These are phyloP conservation scores for Daldinia sp. DNA, from an alignment of 2,329 filamentous ascomycete species.

Conservation along the genomic window DNA sequence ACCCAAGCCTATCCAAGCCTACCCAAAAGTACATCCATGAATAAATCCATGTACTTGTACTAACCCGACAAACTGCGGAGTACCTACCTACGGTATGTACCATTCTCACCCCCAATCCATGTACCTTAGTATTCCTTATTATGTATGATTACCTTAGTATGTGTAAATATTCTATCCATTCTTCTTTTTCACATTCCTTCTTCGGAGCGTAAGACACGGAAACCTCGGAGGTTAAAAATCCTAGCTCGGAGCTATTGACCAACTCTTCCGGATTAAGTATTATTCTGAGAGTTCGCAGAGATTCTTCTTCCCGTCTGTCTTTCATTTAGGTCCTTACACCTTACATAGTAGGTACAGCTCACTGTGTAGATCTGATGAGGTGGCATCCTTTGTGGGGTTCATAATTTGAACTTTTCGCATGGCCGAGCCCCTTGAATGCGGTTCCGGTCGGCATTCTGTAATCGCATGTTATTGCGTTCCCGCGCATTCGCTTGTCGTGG, in stretches of 20 bases:
- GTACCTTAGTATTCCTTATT: neutral
- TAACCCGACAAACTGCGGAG: conserved; percentile 2
- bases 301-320: neutral
- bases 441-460: conserved; percentile 38
- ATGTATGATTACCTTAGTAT: neutral
- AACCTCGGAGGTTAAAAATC: conserved; percentile 31
- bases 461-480: conserved; percentile 31
- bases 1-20: neutral
- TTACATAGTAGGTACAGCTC: conserved; percentile 5
- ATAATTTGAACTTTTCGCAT: conserved; percentile 31
- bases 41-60: conserved; percentile 11
- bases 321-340: neutral
- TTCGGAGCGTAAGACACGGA: conserved; percentile 40
- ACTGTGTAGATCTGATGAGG: conserved; percentile 30
- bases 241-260: conserved; percentile 34
- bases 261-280: conserved; percentile 18
- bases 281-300: conserved; percentile 5
- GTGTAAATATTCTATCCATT: conserved; percentile 7
- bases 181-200: conserved; percentile 37
- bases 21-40: conserved; percentile 13
- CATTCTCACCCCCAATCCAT: conserved; percentile 1
- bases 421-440: conserved; percentile 30
- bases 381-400: conserved; percentile 38
- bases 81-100: neutral
- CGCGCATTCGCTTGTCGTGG: conserved; percentile 13